These are phyloP conservation scores for Salvia hispanica DNA, from an alignment of 257 asterid genomes.

Conservation along the genomic window DNA sequence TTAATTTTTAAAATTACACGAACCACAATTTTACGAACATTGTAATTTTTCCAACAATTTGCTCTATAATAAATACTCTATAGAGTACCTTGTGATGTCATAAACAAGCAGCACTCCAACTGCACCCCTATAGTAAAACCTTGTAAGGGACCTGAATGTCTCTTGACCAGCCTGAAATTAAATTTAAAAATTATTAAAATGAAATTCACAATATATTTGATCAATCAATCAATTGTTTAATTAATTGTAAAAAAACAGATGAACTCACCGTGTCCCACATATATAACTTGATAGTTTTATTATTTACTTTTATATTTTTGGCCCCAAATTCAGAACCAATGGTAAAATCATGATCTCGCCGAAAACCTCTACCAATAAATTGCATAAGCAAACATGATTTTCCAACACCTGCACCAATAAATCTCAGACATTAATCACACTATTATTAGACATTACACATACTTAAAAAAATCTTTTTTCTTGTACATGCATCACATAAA, in stretches of 20 bases:
- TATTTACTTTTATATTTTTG: slow-evolving; percentile 67
- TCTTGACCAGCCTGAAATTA: slow-evolving; percentile 82
- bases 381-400: slow-evolving; percentile 84
- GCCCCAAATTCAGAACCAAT: slow-evolving; percentile 83
- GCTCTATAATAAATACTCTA: no score
- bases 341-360: slow-evolving; percentile 81
- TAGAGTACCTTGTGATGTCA: slow-evolving; percentile 76
- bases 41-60: no score
- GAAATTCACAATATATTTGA: neutral
- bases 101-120: slow-evolving; percentile 87
- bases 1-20: no score
- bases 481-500: no score
- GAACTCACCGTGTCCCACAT: slow-evolving; percentile 77
- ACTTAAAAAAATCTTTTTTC: no score
- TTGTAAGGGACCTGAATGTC: slow-evolving; percentile 73
- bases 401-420: slow-evolving; percentile 64
- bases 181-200: neutral
- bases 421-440: no score
- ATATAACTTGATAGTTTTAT: slow-evolving; percentile 73
- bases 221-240: no score
- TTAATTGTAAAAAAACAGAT: no score
- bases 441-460: no score
- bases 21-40: no score
- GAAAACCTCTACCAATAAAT: slow-evolving; percentile 81
- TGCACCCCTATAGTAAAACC: slow-evolving; percentile 84